These are phyloP conservation scores for Globisporangium emineosum DNA, from an alignment of 352 stramenopile genomes.

Conservation along the genomic window DNA sequence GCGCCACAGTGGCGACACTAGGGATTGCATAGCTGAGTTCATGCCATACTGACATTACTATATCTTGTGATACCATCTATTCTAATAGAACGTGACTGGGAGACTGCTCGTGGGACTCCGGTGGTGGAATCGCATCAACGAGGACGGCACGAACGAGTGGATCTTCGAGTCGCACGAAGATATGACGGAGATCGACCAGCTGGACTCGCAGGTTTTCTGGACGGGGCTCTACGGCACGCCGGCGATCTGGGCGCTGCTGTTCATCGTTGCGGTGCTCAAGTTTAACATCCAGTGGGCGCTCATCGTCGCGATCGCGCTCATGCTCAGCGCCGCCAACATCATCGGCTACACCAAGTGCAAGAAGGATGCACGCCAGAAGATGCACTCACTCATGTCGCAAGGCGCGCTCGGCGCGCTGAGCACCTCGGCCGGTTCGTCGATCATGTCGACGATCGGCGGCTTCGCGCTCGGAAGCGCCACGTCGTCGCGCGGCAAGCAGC, in stretches of 20 bases:
- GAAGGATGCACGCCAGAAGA: constrained; percentile 86
- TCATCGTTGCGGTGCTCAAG: constrained; percentile 92
- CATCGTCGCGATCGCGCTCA: constrained; percentile 90
- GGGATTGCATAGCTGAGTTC: background rate
- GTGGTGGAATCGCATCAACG: constrained; percentile 98
- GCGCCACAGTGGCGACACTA: background rate
- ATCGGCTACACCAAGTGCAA: constrained; percentile 98
- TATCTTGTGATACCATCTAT: background rate
- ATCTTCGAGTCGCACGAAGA: constrained; percentile 95
- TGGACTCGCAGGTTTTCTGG: constrained; percentile 95
- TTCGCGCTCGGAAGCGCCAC: constrained; percentile 51
- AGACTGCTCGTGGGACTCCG: constrained; percentile 92
- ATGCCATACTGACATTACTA: background rate
- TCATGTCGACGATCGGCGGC: constrained; percentile 76
- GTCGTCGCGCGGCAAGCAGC: constrained; percentile 12
- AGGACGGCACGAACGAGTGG: constrained; percentile 94
- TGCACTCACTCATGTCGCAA: constrained; percentile 79
- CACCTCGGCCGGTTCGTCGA: constrained; percentile 60
- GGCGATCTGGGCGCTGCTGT: constrained; percentile 87
- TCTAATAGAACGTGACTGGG: constrained; percentile 77
- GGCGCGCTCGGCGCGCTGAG: constrained; percentile 66
- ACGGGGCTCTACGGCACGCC: constrained; percentile 93
- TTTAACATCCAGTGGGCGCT: constrained; percentile 94
- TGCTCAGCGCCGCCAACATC: constrained; percentile 94
- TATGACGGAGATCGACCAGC: constrained; percentile 85